A percentile compares a stretch with the other conserved stretches of the same genome.
These are phyloP conservation scores for Entomortierella lignicola DNA, from an alignment of 192 early-diverging fungal genomes.

Conservation along the genomic window DNA sequence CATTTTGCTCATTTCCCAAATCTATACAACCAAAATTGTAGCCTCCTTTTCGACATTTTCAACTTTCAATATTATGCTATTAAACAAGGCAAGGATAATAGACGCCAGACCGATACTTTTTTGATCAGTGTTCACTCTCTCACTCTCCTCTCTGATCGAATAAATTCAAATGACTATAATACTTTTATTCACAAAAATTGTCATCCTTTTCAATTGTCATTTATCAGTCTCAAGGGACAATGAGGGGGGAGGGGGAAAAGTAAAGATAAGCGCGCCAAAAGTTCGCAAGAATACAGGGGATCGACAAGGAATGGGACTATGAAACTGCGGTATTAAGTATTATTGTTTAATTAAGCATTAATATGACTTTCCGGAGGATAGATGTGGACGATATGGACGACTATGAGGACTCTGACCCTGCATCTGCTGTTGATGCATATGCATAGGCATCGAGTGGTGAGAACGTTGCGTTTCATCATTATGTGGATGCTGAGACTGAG, in stretches of 20 bases:
- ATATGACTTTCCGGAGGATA: slow-evolving; percentile 5
- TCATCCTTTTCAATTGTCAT: no score
- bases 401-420: slow-evolving; percentile 1
- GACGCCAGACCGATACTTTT: background rate
- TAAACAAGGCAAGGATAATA: background rate
- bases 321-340: background rate
- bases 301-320: no score
- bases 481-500: background rate
- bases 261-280: no score
- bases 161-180: background rate
- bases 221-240: no score
- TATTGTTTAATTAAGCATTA: background rate
- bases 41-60: no score
- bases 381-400: background rate
- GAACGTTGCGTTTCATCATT: background rate
- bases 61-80: background rate
- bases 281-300: background rate
- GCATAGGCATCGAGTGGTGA: background rate
- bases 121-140: background rate
- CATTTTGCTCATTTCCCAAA: background rate
- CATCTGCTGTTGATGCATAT: slow-evolving; percentile 9
- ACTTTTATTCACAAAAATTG: background rate
- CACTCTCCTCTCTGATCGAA: background rate
- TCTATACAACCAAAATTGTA: background rate
- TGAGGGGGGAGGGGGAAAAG: no score